Evolutionary conservation across 768 basidiomycete species (phyloP), one percentile per base, ranked within the genome.

Genomic region (Hypsizygus marmoreus): DNA sequence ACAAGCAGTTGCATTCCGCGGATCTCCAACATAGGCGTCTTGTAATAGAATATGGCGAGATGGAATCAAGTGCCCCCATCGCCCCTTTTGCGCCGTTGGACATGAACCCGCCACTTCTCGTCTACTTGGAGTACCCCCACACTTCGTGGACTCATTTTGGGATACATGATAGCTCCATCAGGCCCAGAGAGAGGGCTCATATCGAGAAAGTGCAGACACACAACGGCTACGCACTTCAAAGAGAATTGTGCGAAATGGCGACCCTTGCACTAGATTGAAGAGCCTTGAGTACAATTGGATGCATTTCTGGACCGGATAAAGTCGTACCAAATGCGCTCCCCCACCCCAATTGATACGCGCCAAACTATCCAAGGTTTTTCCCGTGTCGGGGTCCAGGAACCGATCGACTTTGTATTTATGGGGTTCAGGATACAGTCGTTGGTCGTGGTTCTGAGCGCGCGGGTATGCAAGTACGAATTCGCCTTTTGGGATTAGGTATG

Each of bases 231-330:
- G 22, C 26, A 40, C 26, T 40, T 40, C 2, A 40, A 29, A 4
- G 26, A 28, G 26, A 17, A 40, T 17, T 40, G 22, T 12, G 39
- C 39, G 14, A 40, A 40, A 29, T 26, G 26, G 25, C 39, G 39
- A 12, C 39, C 39, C 11, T 40, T 40, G 26, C 39, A 40, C 39
- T 40, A n/a, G n/a, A n/a, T n/a, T n/a, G n/a, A n/a, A n/a, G n/a
- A n/a, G n/a, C n/a, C n/a, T n/a, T n/a, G n/a, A n/a, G n/a, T n/a
- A n/a, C n/a, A n/a, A n/a, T n/a, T n/a, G n/a, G n/a, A n/a, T n/a
- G n/a, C n/a, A n/a, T n/a, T n/a, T n/a, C n/a, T n/a, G n/a, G n/a
- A n/a, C n/a, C n/a, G n/a, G n/a, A 10, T 10, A 5, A 8, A 7
- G 22, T 13, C 24, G 9, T 40, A 40, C 39, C 39, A 40, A 10